Conservation (phyloP, 768 basidiomycete genomes). For the Kondoa subrosea region DNA sequence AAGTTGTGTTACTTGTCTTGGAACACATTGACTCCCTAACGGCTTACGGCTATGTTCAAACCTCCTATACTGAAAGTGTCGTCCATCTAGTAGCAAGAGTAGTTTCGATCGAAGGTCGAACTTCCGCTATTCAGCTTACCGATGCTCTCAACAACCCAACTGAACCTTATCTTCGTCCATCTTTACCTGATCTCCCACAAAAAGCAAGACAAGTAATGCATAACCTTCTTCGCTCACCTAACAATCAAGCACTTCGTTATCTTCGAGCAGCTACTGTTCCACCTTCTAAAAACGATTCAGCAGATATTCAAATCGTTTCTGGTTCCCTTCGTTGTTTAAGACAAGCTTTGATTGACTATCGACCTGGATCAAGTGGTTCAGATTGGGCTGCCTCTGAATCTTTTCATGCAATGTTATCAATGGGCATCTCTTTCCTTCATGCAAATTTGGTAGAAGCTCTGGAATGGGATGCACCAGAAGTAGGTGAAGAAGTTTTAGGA, state of each 20-base stretch:
- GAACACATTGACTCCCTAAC: slow-evolving; percentile 25
- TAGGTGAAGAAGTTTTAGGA: slow-evolving; percentile 26
- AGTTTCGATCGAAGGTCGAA: slow-evolving; percentile 25
- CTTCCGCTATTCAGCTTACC: slow-evolving; percentile 19
- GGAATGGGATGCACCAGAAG: slow-evolving; percentile 21
- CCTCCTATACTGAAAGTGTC: slow-evolving; percentile 21
- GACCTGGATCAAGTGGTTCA: slow-evolving; percentile 14
- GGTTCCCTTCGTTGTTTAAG: slow-evolving; percentile 24
- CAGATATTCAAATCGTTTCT: slow-evolving; percentile 24
- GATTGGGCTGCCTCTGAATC: slow-evolving; percentile 11
- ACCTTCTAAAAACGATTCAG: slow-evolving; percentile 7
- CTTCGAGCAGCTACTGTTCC: slow-evolving; percentile 21
- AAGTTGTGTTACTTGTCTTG: slow-evolving; percentile 21
- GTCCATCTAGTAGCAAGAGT: slow-evolving; percentile 25
- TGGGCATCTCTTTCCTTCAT: slow-evolving; percentile 26
- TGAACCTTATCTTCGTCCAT: not conserved
- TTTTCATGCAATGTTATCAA: slow-evolving; percentile 24
- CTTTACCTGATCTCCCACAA: slow-evolving; percentile 12
- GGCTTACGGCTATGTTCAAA: slow-evolving; percentile 25
- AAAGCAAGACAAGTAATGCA: slow-evolving; percentile 26
- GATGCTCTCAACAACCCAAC: slow-evolving; percentile 17
- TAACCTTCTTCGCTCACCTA: slow-evolving; percentile 27
- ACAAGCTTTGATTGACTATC: slow-evolving; percentile 24
- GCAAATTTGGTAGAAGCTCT: slow-evolving; percentile 22
- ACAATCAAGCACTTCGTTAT: slow-evolving; percentile 27